A percentile compares a stretch with the other conserved stretches of the same genome.
These are phyloP conservation scores for Myotisia sp. DNA, from an alignment of 2,329 filamentous ascomycete genomes.

Conservation along the genomic window DNA sequence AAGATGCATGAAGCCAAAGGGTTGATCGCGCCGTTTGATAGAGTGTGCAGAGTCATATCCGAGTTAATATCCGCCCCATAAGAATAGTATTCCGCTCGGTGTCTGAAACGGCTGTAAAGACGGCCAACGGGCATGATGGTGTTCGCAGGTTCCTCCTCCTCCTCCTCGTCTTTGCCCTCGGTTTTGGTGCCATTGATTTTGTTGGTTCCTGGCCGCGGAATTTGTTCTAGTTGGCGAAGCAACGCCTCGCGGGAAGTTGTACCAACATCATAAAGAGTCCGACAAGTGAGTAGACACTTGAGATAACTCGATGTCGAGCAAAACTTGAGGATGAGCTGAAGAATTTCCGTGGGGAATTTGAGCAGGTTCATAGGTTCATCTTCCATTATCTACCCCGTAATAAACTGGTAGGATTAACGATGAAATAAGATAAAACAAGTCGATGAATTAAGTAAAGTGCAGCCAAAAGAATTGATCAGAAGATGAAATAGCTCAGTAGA, in stretches of 20 bases:
- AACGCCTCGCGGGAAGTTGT: slow-evolving; percentile 23
- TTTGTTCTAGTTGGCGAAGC: slow-evolving; percentile 23
- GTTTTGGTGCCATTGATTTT: not conserved
- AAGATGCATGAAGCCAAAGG: slow-evolving; percentile 20
- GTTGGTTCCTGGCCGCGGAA: slow-evolving; percentile 14
- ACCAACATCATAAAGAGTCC: slow-evolving; percentile 23
- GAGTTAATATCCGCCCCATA: slow-evolving; percentile 25
- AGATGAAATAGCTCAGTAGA: no score
- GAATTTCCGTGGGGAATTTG: slow-evolving; percentile 29
- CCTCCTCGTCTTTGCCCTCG: no score
- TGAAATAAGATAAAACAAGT: no score
- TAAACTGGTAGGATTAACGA: no score
- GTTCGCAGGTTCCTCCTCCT: no score
- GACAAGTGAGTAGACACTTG: slow-evolving; percentile 25
- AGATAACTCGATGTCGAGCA: slow-evolving; percentile 24
- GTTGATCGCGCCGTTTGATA: slow-evolving; percentile 19
- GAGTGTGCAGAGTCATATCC: slow-evolving; percentile 18
- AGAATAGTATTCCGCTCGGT: slow-evolving; percentile 20
- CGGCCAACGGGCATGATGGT: slow-evolving; percentile 12
- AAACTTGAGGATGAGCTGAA: slow-evolving; percentile 24
- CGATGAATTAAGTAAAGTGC: no score
- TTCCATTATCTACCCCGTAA: no score
- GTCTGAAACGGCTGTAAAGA: slow-evolving; percentile 22
- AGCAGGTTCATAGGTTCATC: slow-evolving; percentile 15
- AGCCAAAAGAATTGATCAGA: no score